A percentile compares a stretch with the other conserved stretches of the same genome.
phyloP scores from a whole-genome alignment of 2,329 filamentous ascomycete species.

The Verticillium albo-atrum region DNA sequence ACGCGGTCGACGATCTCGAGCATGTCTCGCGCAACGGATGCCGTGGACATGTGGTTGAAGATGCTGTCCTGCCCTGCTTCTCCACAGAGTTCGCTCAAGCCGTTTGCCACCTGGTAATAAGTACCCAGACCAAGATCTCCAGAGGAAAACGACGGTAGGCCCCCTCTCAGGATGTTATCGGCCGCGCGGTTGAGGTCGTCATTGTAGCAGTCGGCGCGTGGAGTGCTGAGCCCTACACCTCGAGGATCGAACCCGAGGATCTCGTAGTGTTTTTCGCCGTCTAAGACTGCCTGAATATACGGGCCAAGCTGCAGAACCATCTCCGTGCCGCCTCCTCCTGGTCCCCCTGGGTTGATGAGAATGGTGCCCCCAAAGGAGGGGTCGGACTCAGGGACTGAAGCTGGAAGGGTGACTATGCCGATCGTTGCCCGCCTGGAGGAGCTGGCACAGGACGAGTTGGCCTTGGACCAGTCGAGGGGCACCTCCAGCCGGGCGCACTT shows the following conservation, averaged over 20 bases:
- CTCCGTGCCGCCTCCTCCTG: conserved; percentile 33
- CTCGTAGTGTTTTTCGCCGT: conserved; percentile 28
- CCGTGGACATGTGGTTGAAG: conserved; percentile 27
- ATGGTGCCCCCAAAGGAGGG: conserved; percentile 36
- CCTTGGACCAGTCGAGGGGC: conserved; percentile 36
- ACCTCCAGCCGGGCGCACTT: conserved; percentile 37
- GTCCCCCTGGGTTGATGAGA: conserved; percentile 40
- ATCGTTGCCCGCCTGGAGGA: conserved; percentile 18
- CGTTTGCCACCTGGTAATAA: conserved; percentile 11
- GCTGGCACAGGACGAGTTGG: neutral
- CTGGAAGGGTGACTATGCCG: conserved; percentile 36
- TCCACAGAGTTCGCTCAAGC: conserved; percentile 23
- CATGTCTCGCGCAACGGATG: conserved; percentile 37
- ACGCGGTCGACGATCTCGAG: conserved; percentile 37
- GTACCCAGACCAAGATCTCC: conserved; percentile 1
- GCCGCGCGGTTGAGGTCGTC: conserved; percentile 23
- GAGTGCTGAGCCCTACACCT: conserved; percentile 31
- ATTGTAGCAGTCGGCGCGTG: conserved; percentile 32
- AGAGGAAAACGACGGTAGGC: conserved; percentile 20
- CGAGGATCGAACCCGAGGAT: conserved; percentile 40
- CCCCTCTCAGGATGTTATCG: conserved; percentile 22
- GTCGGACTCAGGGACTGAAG: conserved; percentile 29
- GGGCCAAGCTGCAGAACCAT: conserved; percentile 22
- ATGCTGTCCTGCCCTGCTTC: conserved; percentile 19
- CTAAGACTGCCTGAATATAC: conserved; percentile 8